Evolutionary conservation across 1,284 basidiomycete genomes (phyloP).

Genomic region (Cryptococcus hybrid): DNA sequence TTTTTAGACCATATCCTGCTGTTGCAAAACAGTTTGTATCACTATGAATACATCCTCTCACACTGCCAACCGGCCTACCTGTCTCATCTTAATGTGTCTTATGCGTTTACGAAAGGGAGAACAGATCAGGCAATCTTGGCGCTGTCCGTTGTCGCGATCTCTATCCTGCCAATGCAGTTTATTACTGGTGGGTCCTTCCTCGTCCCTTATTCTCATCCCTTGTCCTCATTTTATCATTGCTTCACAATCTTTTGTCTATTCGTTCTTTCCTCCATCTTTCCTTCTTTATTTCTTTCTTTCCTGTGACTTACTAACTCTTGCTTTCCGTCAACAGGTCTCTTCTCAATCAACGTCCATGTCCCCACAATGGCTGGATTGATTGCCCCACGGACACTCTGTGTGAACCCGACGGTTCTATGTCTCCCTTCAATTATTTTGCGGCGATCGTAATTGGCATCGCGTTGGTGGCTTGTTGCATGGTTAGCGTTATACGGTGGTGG

Average conservation of each 20-base stretch:
- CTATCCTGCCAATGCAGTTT: conserved; percentile 67
- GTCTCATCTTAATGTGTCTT: conserved; percentile 66
- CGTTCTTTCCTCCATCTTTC: not conserved
- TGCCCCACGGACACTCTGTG: conserved; percentile 11
- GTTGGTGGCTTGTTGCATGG: conserved; percentile 37
- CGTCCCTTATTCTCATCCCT: conserved; percentile 4
- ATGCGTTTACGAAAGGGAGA: conserved; percentile 61
- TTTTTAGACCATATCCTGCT: conserved; percentile 81
- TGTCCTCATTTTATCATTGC: not conserved
- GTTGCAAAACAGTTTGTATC: conserved; percentile 77
- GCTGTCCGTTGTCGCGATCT: conserved; percentile 66
- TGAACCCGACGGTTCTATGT: conserved; percentile 28
- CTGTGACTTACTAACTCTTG: too few species aligned
- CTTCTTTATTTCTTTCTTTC: not conserved
- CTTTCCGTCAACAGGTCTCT: conserved; percentile 53
- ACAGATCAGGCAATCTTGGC: conserved; percentile 67
- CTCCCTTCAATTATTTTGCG: conserved; percentile 40
- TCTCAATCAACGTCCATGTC: conserved; percentile 61
- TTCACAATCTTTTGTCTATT: too few species aligned
- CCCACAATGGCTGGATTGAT: conserved; percentile 45
- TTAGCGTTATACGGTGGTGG: conserved; percentile 46
- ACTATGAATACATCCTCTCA: conserved; percentile 84
- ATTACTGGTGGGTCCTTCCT: conserved; percentile 57
- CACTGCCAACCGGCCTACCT: conserved; percentile 86
- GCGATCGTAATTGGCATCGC: conserved; percentile 37